Evolutionary conservation across 176 grass and related monocot genomes (phyloP), one percentile per base, ranked within the genome.

Genomic region (Cocos nucifera): DNA sequence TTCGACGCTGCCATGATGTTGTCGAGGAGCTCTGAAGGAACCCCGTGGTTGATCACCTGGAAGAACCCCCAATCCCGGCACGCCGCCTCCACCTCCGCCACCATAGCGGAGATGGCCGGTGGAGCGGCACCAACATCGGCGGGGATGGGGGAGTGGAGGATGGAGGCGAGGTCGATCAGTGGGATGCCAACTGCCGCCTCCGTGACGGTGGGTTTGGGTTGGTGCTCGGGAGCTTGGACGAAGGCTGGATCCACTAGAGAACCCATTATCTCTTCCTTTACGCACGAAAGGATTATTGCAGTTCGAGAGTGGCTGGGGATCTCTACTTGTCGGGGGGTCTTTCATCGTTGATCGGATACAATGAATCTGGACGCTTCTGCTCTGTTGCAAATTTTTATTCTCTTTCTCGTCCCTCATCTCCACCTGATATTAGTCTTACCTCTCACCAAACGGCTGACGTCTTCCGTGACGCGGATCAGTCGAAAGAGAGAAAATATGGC

Each of bases 51-150:
- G 15, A 88, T 71, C 57, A 87, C 90, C 55, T 87, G 75, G 68
- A 96, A 96, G 83, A 96, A 96, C 19, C 86, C 83, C 91, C 86
- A 96, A 0, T 90, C 91, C 15, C 50, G 58, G 78, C 91, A 82
- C 26, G 86, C 91, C 19, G 25, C 69, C 57, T 71, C 69, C 61
- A 96, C 91, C 83, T 79, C 61, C 21, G 75, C 69, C 4, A 80
- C 61, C 5, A 90, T 75, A 16, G 1, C 3, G 28, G 18, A 52
- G 27, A 14, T 8, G 16, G 53, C 2, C 53, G 53, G 53, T 18
- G 53, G 20, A 5, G 53, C 39, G 23, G 17, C 27, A 14, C 18
- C 25, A 19, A 24, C 48, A 69, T 7, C 30, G 26, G 18, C 20
- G 18, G 22, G 17, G 29, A 48, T 51, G 21, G 61, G 3, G 25